Conservation (phyloP, 139 green algal genomes). For the Micromonas pusilla region DNA sequence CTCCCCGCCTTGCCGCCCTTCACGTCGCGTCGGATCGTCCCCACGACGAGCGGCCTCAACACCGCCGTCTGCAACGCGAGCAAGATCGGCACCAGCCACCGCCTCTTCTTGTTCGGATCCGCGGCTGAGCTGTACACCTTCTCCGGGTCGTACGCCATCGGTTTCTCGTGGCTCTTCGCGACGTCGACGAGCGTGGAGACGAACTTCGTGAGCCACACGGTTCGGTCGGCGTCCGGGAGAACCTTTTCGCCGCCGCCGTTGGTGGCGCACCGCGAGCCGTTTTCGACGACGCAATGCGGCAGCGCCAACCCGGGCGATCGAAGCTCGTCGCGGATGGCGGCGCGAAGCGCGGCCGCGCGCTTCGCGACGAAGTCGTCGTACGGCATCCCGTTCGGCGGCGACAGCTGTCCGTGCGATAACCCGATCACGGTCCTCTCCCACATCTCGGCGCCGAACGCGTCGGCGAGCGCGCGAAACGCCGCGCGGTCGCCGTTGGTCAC, state of each 20-base stretch:
- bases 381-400: constrained; percentile 26
- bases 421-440: constrained; percentile 54
- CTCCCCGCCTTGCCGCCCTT: neutral
- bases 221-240: neutral
- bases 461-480: constrained; percentile 40
- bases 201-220: constrained; percentile 10
- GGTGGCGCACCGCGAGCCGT: constrained; percentile 51
- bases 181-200: constrained; percentile 20
- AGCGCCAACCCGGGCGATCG: constrained; percentile 28
- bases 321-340: neutral
- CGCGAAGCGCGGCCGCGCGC: constrained; percentile 4
- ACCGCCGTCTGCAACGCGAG: constrained; percentile 10
- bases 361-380: constrained; percentile 33
- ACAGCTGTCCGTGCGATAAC: constrained; percentile 49
- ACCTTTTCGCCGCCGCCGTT: constrained; percentile 60
- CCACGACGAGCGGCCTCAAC: constrained; percentile 2
- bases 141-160: neutral
- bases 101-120: constrained; percentile 16
- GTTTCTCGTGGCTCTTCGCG: neutral
- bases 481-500: constrained; percentile 47
- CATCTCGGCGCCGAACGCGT: constrained; percentile 45
- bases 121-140: neutral
- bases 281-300: constrained; percentile 54
- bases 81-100: neutral
- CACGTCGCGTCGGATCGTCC: constrained; percentile 8